Conservation (phyloP, 176 grass and related monocot species). For the Rhipidocladum racemiflorum region DNA sequence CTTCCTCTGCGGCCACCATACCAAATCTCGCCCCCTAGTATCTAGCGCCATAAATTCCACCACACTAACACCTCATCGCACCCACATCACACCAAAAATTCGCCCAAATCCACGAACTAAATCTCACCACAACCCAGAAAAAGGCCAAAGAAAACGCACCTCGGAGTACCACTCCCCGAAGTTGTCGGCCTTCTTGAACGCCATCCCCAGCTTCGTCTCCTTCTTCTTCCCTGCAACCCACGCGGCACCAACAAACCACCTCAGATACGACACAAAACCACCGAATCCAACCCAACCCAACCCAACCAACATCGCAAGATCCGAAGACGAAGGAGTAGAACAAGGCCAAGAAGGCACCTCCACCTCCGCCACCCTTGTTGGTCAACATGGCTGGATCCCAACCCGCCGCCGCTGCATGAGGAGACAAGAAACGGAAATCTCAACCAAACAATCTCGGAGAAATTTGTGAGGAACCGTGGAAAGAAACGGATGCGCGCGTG, state of each 20-base stretch:
- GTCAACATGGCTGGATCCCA: constrained; percentile 34
- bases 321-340: not conserved
- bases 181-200: constrained; percentile 77
- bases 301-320: not conserved
- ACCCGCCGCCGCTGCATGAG: not conserved
- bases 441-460: not conserved
- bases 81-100: not conserved
- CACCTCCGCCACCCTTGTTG: constrained; percentile 20
- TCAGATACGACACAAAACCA: not conserved
- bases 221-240: constrained; percentile 67
- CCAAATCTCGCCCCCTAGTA: not conserved
- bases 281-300: not conserved
- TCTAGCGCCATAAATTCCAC: not conserved
- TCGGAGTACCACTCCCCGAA: constrained; percentile 98
- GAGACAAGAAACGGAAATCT: not conserved
- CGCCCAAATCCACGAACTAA: not conserved
- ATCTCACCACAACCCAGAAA: not conserved
- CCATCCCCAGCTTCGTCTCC: constrained; percentile 85
- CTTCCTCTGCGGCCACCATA: not conserved
- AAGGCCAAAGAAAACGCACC: constrained; percentile 31
- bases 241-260: not conserved
- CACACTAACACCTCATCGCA: not conserved
- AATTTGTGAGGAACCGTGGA: not conserved
- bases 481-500: not conserved
- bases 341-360: constrained; percentile 10